Evolutionary conservation across 306 rosid genomes (phyloP).

Genomic region (Abrus pulchellus): DNA sequence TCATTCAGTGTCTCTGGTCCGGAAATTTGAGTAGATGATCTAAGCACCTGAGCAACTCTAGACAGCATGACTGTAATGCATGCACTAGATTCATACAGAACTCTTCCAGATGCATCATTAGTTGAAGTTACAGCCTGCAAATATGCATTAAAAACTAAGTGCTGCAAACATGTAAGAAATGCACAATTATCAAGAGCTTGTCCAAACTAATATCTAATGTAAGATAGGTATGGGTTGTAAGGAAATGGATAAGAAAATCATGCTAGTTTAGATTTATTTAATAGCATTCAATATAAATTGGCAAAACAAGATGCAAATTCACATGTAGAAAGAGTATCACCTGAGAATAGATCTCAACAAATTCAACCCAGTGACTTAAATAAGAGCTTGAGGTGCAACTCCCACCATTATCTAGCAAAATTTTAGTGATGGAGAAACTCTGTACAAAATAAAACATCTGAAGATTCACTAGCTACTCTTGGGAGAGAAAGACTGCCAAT

Average conservation of each 20-base stretch:
- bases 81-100: constrained; percentile 79
- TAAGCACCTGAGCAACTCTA: constrained; percentile 70
- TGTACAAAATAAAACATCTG: constrained; percentile 52
- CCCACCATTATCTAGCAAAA: constrained; percentile 71
- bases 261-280: background rate
- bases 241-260: constrained; percentile 1
- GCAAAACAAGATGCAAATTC: constrained; percentile 21
- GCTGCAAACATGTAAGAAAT: constrained; percentile 42
- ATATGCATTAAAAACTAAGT: constrained; percentile 51
- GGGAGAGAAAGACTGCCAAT: constrained; percentile 14
- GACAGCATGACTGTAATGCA: constrained; percentile 82
- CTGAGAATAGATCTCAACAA: constrained; percentile 81
- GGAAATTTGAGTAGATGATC: constrained; percentile 60
- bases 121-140: constrained; percentile 74
- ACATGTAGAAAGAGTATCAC: constrained; percentile 56
- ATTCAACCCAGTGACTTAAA: constrained; percentile 80
- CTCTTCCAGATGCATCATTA: constrained; percentile 77
- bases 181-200: constrained; percentile 11
- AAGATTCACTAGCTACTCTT: constrained; percentile 41
- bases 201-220: constrained; percentile 15
- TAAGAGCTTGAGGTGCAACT: constrained; percentile 63
- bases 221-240: constrained; percentile 5
- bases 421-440: constrained; percentile 82
- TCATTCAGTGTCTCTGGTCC: constrained; percentile 60
- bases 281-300: constrained; percentile 25